Percentiles rank a stretch among this genome's conserved stretches.
Evolutionary conservation across 129 eudicot species (phyloP).

Genomic region (Saussurea involucrata): DNA sequence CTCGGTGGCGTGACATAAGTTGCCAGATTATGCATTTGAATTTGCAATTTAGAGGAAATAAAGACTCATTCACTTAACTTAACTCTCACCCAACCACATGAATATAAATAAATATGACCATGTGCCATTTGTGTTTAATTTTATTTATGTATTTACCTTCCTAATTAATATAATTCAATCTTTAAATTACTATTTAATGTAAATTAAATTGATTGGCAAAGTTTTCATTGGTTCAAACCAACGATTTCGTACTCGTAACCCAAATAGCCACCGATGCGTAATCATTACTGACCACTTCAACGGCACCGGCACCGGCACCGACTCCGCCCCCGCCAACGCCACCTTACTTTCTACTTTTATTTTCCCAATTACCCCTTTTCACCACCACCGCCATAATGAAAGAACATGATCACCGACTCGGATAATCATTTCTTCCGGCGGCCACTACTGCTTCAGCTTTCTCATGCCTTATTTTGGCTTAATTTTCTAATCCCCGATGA

Average conservation of each 20-base stretch:
- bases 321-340: no score
- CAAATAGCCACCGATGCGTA: slow-evolving; percentile 4
- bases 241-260: neutral
- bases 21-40: neutral
- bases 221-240: neutral
- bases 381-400: neutral
- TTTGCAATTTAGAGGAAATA: neutral
- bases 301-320: no score
- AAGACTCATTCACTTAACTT: neutral
- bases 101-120: neutral
- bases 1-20: no score
- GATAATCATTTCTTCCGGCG: no score
- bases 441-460: neutral
- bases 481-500: slow-evolving; percentile 9
- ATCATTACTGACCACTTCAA: no score
- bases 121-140: neutral
- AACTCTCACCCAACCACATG: neutral
- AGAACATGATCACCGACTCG: no score
- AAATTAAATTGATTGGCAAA: neutral
- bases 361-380: neutral
- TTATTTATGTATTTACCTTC: neutral
- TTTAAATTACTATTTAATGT: neutral
- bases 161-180: neutral
- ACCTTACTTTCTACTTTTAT: neutral
- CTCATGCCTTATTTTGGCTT: neutral